Percentiles rank a stretch among this genome's conserved stretches.
Conservation (phyloP, 1,284 basidiomycete genomes). For the Dichomitus squalens region DNA sequence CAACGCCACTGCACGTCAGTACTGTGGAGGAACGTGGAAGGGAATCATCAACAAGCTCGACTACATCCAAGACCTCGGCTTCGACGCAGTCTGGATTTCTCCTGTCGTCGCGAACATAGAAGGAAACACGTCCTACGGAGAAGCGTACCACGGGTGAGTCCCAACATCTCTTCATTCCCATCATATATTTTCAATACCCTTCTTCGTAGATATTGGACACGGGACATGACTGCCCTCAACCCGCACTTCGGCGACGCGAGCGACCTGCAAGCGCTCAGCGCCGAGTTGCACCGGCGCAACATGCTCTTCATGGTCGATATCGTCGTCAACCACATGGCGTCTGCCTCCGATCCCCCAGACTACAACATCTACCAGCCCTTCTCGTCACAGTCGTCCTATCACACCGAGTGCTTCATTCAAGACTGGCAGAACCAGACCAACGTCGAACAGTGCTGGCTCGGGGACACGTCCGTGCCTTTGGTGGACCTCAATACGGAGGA, state of each 20-base stretch:
- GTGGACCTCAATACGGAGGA: slow-evolving; percentile 77
- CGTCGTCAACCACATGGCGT: slow-evolving; percentile 76
- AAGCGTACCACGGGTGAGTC: slow-evolving; percentile 60
- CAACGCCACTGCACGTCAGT: slow-evolving; percentile 51
- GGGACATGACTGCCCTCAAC: slow-evolving; percentile 67
- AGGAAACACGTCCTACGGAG: slow-evolving; percentile 64
- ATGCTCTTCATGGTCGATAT: slow-evolving; percentile 86
- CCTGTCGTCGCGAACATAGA: slow-evolving; percentile 73
- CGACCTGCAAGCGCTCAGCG: slow-evolving; percentile 68
- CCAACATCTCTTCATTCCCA: neutral
- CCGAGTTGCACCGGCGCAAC: slow-evolving; percentile 64
- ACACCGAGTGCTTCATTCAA: slow-evolving; percentile 64
- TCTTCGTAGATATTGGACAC: slow-evolving; percentile 55
- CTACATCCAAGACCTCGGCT: slow-evolving; percentile 78
- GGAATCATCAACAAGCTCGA: slow-evolving; percentile 74
- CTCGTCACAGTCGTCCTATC: slow-evolving; percentile 61
- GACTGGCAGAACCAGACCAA: slow-evolving; percentile 54
- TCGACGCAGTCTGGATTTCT: slow-evolving; percentile 75
- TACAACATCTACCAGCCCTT: slow-evolving; percentile 59
- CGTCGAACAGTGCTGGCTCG: slow-evolving; percentile 77
- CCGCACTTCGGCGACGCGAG: slow-evolving; percentile 66
- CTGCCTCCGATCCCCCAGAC: slow-evolving; percentile 57
- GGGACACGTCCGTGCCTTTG: slow-evolving; percentile 65
- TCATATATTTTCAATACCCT: neutral
- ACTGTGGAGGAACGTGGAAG: slow-evolving; percentile 81